phyloP scores from a whole-genome alignment of 352 stramenopile genomes.

The Saprolegnia diclina region DNA sequence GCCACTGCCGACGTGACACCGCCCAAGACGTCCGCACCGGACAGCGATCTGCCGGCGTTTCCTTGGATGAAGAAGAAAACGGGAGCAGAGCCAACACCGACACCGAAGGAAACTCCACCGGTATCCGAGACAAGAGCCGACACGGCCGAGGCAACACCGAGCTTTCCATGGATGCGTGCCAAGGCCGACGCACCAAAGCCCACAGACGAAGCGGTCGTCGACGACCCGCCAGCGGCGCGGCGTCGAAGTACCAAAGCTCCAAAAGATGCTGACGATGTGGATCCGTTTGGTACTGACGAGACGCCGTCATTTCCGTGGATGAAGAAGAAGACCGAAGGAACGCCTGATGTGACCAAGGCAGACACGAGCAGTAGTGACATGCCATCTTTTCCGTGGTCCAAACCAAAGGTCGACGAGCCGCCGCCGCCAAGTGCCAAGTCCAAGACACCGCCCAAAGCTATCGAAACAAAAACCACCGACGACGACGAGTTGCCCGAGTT shows the following conservation, averaged over 20 bases:
- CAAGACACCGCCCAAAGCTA: slow-evolving; percentile 6
- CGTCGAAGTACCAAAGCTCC: too few relatives aligned
- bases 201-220: neutral
- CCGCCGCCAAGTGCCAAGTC: neutral
- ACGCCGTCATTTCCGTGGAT: slow-evolving; percentile 13
- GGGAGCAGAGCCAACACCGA: neutral
- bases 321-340: slow-evolving; percentile 7
- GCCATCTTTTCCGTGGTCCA: neutral
- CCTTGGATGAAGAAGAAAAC: slow-evolving; percentile 18
- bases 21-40: neutral
- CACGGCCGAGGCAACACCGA: neutral
- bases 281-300: neutral
- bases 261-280: neutral
- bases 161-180: neutral
- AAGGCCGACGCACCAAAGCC: neutral
- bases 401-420: neutral
- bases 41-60: neutral
- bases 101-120: neutral
- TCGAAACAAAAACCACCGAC: neutral
- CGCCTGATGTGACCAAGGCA: neutral
- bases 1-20: neutral
- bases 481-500: slow-evolving; percentile 21
- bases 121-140: too few relatives aligned
- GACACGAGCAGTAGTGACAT: neutral
- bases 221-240: too few relatives aligned